Conservation (phyloP, 2,329 filamentous ascomycete genomes). For the Hypoxylon sp. region DNA sequence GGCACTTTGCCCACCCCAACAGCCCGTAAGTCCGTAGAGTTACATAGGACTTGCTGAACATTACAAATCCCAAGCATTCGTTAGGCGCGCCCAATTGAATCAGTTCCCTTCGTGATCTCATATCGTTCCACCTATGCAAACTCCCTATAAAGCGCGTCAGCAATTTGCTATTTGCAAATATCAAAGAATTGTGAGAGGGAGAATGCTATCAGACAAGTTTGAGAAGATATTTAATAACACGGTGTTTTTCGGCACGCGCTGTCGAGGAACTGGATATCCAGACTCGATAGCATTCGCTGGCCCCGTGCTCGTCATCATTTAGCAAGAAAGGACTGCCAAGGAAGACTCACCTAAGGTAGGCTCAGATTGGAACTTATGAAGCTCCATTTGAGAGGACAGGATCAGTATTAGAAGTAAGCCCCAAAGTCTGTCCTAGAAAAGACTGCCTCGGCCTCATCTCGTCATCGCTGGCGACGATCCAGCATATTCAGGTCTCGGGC, state of each 20-base stretch:
- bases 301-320: conserved; percentile 67
- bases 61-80: not conserved
- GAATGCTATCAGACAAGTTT: conserved; percentile 65
- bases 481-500: conserved; percentile 59
- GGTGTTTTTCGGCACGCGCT: conserved; percentile 71
- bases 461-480: conserved; percentile 2
- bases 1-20: not conserved
- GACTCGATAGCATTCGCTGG: conserved; percentile 59
- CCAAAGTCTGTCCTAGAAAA: not conserved
- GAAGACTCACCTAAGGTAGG: conserved; percentile 30
- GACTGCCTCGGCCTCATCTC: not conserved
- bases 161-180: not conserved
- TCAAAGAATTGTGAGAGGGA: not conserved
- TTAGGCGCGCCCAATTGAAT: too few species aligned
- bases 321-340: conserved; percentile 14
- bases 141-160: conserved; percentile 17
- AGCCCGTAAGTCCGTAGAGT: not conserved
- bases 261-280: conserved; percentile 38
- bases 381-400: not conserved
- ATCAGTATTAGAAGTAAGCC: not conserved
- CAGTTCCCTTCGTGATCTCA: not conserved
- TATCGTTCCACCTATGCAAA: not conserved
- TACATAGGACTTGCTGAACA: not conserved
- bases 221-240: conserved; percentile 74
- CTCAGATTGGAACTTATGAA: not conserved